These are phyloP conservation scores for Collybia sp. DNA, from an alignment of 768 basidiomycete species.

Conservation along the genomic window DNA sequence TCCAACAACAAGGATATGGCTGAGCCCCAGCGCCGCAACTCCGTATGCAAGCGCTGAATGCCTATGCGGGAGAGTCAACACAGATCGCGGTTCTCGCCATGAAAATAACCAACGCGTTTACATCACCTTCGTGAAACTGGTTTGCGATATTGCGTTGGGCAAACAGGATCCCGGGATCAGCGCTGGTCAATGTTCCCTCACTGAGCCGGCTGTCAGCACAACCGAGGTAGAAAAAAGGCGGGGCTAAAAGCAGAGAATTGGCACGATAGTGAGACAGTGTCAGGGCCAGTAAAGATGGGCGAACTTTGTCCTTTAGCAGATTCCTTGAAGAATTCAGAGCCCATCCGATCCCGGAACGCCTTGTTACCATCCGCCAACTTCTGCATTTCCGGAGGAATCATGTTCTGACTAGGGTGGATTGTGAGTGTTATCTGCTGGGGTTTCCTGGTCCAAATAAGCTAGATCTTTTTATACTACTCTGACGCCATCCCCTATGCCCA, in stretches of 20 bases:
- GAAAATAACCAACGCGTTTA: background rate
- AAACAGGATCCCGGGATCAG: slow-evolving; percentile 2
- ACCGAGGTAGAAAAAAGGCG: slow-evolving; percentile 5
- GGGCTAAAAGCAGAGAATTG: background rate
- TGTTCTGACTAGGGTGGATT: no score
- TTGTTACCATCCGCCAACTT: no score
- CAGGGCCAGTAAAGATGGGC: no score
- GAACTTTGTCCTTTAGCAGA: no score
- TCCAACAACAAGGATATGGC: slow-evolving; percentile 2
- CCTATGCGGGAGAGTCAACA: background rate
- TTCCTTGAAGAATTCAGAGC: no score
- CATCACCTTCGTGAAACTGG: slow-evolving; percentile 3
- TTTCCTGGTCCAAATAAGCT: no score
- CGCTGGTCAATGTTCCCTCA: slow-evolving; percentile 1
- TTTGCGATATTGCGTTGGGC: slow-evolving; percentile 3
- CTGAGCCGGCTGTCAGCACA: slow-evolving; percentile 5
- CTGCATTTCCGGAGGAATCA: no score
- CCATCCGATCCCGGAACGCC: no score
- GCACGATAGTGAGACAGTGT: no score
- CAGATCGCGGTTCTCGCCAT: background rate
- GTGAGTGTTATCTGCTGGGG: no score
- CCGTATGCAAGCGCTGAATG: slow-evolving; percentile 2
- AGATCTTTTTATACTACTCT: no score
- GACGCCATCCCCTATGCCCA: no score
- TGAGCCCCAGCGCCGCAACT: background rate